Conservation (phyloP, 768 basidiomycete species). For the Mrakia gelida region DNA sequence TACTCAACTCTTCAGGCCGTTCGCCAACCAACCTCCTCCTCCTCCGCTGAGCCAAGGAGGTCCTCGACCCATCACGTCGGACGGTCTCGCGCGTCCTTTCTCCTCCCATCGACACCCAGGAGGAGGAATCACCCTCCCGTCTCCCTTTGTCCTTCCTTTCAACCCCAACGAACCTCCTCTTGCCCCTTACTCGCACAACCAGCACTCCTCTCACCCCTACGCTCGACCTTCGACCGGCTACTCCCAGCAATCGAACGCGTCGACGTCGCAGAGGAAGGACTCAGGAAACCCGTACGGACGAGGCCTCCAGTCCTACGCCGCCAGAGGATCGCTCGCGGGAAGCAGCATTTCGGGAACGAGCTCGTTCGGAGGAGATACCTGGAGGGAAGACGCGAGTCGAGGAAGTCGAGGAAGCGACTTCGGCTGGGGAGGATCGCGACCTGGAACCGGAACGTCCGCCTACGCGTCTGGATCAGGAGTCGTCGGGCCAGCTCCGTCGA, state of each 20-base stretch:
- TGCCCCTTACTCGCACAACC: neutral
- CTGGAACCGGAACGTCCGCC: neutral
- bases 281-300: neutral
- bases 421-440: constrained; percentile 4
- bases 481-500: neutral
- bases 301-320: constrained; percentile 11
- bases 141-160: constrained; percentile 5
- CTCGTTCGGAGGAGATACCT: neutral
- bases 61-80: constrained; percentile 13
- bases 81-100: constrained; percentile 9
- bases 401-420: constrained; percentile 16
- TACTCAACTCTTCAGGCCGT: neutral
- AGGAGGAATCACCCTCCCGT: neutral
- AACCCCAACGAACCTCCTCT: neutral
- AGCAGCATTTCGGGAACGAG: constrained; percentile 6
- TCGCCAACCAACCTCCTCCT: neutral
- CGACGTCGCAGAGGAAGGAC: constrained; percentile 9
- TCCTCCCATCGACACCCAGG: neutral
- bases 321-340: constrained; percentile 4
- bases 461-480: neutral
- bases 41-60: neutral
- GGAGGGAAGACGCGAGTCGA: constrained; percentile 11
- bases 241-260: neutral
- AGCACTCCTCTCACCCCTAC: neutral
- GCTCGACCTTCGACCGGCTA: constrained; percentile 6